phyloP scores from a whole-genome alignment of 495 filamentous ascomycete genomes.

The Penicillium alfredii region DNA sequence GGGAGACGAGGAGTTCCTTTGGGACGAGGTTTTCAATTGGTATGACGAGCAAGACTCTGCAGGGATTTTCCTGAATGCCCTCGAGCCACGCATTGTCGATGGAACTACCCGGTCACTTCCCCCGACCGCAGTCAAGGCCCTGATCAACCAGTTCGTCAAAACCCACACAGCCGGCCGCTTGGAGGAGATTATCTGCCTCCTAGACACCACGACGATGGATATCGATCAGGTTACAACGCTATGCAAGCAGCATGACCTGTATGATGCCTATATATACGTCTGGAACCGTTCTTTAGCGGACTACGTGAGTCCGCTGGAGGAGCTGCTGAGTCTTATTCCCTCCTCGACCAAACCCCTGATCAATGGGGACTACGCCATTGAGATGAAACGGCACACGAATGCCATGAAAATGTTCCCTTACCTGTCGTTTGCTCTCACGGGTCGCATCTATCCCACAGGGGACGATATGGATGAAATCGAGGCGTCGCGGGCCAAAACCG shows the following conservation, averaged over 20 bases:
- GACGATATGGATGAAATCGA: conserved; percentile 61
- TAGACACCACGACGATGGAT: conserved; percentile 86
- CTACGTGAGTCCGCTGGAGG: conserved; percentile 83
- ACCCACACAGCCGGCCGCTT: conserved; percentile 65
- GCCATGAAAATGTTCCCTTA: conserved; percentile 93
- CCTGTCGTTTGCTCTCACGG: conserved; percentile 86
- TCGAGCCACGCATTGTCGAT: conserved; percentile 81
- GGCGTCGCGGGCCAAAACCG: conserved; percentile 69
- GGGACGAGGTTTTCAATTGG: conserved; percentile 83
- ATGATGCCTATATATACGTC: conserved; percentile 93
- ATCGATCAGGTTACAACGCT: conserved; percentile 87
- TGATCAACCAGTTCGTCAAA: conserved; percentile 72
- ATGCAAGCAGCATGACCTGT: conserved; percentile 85
- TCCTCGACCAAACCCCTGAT: conserved; percentile 19
- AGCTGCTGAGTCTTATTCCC: conserved; percentile 71
- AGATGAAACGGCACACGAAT: conserved; percentile 45
- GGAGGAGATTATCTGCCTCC: conserved; percentile 92
- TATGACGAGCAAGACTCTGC: conserved; percentile 72
- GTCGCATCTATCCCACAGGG: conserved; percentile 84
- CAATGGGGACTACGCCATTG: conserved; percentile 32
- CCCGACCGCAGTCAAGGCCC: conserved; percentile 75
- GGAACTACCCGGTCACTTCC: conserved; percentile 69
- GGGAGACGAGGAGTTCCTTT: conserved; percentile 72
- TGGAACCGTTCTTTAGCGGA: conserved; percentile 89
- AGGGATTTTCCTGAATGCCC: conserved; percentile 74